phyloP scores from a whole-genome alignment of 257 asterid genomes.

The Penstemon newberryi region DNA sequence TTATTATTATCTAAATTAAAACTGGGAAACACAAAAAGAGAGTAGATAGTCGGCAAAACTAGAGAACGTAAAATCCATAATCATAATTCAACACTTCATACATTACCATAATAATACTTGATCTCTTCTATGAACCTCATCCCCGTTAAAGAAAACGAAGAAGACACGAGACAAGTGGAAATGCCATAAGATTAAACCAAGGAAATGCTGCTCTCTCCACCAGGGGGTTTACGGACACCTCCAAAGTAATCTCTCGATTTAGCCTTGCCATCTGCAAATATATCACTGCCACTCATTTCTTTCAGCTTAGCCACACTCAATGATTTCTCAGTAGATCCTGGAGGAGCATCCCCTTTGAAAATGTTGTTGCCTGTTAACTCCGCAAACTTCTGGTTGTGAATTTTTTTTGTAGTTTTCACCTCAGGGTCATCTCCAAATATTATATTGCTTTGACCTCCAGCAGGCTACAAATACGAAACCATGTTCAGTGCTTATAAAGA shows the following conservation, averaged over 20 bases:
- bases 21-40: neutral
- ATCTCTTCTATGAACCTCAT: slow-evolving; percentile 1
- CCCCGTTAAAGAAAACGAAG: neutral
- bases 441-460: slow-evolving; percentile 90
- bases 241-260: slow-evolving; percentile 78
- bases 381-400: slow-evolving; percentile 81
- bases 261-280: slow-evolving; percentile 74
- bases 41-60: neutral
- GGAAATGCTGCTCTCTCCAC: slow-evolving; percentile 89
- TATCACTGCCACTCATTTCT: slow-evolving; percentile 85
- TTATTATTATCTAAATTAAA: neutral
- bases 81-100: slow-evolving; percentile 20
- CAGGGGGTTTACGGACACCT: slow-evolving; percentile 89
- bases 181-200: slow-evolving; percentile 43
- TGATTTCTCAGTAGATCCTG: slow-evolving; percentile 79
- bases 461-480: slow-evolving; percentile 56
- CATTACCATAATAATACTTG: slow-evolving; percentile 3
- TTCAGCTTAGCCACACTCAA: slow-evolving; percentile 78
- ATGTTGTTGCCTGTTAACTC: slow-evolving; percentile 86
- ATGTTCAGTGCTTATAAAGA: neutral
- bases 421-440: slow-evolving; percentile 74
- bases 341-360: slow-evolving; percentile 79
- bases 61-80: slow-evolving; percentile 5
- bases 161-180: neutral
- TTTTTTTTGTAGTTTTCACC: slow-evolving; percentile 61